phyloP scores from a whole-genome alignment of 345 rosid species.

The Brassica cretica region DNA sequence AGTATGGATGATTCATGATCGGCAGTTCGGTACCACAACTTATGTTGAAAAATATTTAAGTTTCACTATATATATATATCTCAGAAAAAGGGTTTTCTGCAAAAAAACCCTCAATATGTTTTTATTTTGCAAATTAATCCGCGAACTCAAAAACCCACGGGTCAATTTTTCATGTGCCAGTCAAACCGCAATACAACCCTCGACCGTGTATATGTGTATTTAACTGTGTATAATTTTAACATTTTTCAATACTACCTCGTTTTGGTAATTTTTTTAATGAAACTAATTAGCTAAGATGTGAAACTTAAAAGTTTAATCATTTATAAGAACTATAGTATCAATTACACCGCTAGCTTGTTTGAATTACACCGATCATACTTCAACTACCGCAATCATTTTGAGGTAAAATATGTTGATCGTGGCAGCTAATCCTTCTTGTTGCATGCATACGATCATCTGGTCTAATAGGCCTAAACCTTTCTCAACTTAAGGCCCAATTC shows the following conservation, averaged over 20 bases:
- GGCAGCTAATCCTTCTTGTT: not conserved
- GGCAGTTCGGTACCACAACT: not conserved
- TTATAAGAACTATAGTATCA: not conserved
- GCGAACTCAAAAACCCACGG: too few species aligned
- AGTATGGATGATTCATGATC: not conserved
- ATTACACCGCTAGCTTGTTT: not conserved
- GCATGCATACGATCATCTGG: not conserved
- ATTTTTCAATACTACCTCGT: too few species aligned
- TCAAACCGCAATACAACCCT: too few species aligned
- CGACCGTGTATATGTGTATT: too few species aligned
- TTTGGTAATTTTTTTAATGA: too few species aligned
- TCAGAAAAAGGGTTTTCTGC: too few species aligned
- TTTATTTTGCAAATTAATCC: too few species aligned
- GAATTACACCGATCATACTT: not conserved
- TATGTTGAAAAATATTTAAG: not conserved
- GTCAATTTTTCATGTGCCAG: too few species aligned
- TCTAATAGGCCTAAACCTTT: not conserved
- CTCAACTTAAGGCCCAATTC: not conserved
- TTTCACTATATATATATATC: not conserved
- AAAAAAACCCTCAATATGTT: too few species aligned
- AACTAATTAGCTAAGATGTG: not conserved
- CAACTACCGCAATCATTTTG: not conserved
- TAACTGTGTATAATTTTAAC: too few species aligned
- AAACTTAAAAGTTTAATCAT: not conserved
- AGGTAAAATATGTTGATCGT: not conserved